These are phyloP conservation scores for Pichia rugopelliculosa DNA, from an alignment of 805 yeast species.

Conservation along the genomic window DNA sequence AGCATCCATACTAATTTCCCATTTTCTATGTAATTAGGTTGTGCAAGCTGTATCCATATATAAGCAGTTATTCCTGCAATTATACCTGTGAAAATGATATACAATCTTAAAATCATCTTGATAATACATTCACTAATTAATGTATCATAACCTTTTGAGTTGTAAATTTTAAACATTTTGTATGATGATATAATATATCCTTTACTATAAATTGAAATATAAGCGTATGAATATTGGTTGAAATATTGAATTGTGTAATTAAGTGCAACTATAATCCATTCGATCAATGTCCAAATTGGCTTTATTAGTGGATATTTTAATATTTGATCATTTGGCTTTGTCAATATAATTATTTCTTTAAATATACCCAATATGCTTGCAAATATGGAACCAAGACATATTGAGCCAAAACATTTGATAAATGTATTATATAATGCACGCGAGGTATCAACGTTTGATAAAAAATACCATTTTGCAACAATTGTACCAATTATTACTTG, in stretches of 20 bases:
- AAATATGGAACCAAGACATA: constrained; percentile 70
- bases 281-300: constrained; percentile 2
- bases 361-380: constrained; percentile 57
- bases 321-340: background rate
- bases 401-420: constrained; percentile 82
- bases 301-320: background rate
- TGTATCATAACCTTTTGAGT: constrained; percentile 75
- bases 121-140: constrained; percentile 78
- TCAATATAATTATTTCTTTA: constrained; percentile 1
- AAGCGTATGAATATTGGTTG: constrained; percentile 83
- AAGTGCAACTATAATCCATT: background rate
- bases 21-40: constrained; percentile 53
- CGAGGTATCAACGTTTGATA: constrained; percentile 62
- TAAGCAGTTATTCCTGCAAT: constrained; percentile 43
- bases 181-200: constrained; percentile 66
- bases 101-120: constrained; percentile 66
- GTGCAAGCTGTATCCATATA: constrained; percentile 58
- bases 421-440: constrained; percentile 64
- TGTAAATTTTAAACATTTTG: constrained; percentile 67
- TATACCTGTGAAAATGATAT: constrained; percentile 56
- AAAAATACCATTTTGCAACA: constrained; percentile 86
- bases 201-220: constrained; percentile 77
- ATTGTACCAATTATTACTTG: constrained; percentile 81
- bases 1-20: constrained; percentile 45
- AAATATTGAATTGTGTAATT: constrained; percentile 24